Evolutionary conservation across 192 early-diverging fungal species (phyloP).

Genomic region (Backusella australiensis): DNA sequence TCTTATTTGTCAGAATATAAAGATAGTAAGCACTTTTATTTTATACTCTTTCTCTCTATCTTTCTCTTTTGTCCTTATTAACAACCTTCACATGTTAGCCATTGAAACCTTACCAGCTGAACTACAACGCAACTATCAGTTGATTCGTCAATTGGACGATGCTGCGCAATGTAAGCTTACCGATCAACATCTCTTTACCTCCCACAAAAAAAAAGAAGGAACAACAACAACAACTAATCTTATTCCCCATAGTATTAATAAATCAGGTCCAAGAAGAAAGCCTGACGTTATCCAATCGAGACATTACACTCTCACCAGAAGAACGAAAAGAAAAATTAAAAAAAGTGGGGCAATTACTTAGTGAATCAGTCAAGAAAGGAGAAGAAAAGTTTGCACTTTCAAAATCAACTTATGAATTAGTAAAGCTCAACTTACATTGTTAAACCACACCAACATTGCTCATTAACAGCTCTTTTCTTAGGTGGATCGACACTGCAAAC

Average conservation of each 20-base stretch:
- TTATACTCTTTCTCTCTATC: neutral
- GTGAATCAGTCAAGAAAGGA: slow-evolving; percentile 77
- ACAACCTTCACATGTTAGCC: slow-evolving; percentile 35
- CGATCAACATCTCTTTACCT: neutral
- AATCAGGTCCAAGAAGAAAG: slow-evolving; percentile 61
- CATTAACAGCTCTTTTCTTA: slow-evolving; percentile 22
- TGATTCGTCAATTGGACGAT: slow-evolving; percentile 91
- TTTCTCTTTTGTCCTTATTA: neutral
- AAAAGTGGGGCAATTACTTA: slow-evolving; percentile 55
- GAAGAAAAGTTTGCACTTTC: slow-evolving; percentile 96
- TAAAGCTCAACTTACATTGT: slow-evolving; percentile 28
- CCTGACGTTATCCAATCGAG: slow-evolving; percentile 52
- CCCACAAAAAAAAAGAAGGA: neutral
- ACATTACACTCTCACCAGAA: slow-evolving; percentile 43
- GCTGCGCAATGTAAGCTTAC: slow-evolving; percentile 49
- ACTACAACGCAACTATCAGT: slow-evolving; percentile 78
- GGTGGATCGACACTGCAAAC: slow-evolving; percentile 86
- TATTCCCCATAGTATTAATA: slow-evolving; percentile 52
- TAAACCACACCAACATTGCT: neutral
- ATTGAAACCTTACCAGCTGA: slow-evolving; percentile 71
- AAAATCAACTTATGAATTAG: slow-evolving; percentile 89
- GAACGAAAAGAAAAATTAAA: slow-evolving; percentile 50
- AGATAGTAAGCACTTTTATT: neutral
- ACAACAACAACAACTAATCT: neutral
- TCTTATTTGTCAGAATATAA: neutral